Percentiles rank a stretch among this genome's conserved stretches.
phyloP scores from a whole-genome alignment of 1,284 basidiomycete genomes.

The Calocybe gambosa region DNA sequence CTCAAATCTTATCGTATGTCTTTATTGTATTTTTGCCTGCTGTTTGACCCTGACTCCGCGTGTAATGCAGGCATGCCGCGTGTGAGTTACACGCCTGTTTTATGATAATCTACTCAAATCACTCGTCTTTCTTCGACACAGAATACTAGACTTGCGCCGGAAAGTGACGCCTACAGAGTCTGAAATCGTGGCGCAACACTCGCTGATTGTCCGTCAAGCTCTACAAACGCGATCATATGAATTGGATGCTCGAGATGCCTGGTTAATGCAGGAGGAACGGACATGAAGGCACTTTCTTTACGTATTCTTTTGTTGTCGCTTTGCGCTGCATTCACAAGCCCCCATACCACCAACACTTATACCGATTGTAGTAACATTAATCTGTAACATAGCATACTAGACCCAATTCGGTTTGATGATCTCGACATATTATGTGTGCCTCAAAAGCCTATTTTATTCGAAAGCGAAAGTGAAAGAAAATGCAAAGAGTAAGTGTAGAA shows the following conservation, averaged over 20 bases:
- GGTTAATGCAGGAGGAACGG: conserved; percentile 11
- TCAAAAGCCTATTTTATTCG: too few species aligned
- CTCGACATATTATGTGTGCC: too few species aligned
- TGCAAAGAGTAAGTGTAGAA: too few species aligned
- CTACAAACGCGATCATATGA: conserved; percentile 7
- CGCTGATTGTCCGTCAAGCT: conserved; percentile 19
- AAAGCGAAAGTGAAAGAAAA: too few species aligned
- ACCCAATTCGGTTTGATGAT: too few species aligned
- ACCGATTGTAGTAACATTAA: neutral
- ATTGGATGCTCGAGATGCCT: conserved; percentile 7
- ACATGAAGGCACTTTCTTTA: neutral
- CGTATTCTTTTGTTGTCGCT: too few species aligned
- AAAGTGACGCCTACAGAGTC: conserved; percentile 19
- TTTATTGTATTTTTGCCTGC: neutral
- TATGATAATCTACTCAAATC: neutral
- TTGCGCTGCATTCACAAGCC: too few species aligned
- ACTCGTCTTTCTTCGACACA: conserved; percentile 6
- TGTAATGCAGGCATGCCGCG: conserved; percentile 20
- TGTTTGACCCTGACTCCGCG: neutral
- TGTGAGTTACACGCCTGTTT: conserved; percentile 15
- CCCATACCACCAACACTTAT: neutral
- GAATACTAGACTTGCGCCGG: conserved; percentile 21
- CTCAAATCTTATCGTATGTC: conserved; percentile 21
- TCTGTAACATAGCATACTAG: neutral
- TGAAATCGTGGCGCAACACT: conserved; percentile 20